These are phyloP conservation scores for Hirsutella minnesotensis DNA, from an alignment of 2,329 filamentous ascomycete genomes.

Conservation along the genomic window DNA sequence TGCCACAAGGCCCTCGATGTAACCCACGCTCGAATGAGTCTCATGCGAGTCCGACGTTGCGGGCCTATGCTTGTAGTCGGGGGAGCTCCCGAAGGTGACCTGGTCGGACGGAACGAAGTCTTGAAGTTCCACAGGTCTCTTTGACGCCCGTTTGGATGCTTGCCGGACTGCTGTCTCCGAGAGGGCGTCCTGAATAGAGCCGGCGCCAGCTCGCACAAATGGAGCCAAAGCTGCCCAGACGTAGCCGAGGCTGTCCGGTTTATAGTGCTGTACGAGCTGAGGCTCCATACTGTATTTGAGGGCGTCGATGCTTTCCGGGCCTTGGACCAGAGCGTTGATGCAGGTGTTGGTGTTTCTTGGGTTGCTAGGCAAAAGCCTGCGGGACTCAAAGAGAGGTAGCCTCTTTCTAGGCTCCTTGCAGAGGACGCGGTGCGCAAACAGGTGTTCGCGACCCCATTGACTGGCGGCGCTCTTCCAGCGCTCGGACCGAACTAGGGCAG, in stretches of 20 bases:
- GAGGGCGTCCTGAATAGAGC: too few species aligned
- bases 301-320: neutral
- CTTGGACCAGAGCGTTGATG: neutral
- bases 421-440: constrained; percentile 3
- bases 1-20: neutral
- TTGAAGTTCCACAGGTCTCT: neutral
- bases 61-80: neutral
- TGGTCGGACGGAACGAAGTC: neutral
- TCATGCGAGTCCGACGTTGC: neutral
- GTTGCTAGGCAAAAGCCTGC: neutral
- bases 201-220: neutral
- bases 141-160: neutral
- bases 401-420: constrained; percentile 1
- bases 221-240: neutral
- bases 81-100: neutral
- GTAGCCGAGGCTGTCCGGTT: constrained; percentile 1
- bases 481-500: neutral
- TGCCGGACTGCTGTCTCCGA: neutral
- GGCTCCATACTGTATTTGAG: neutral
- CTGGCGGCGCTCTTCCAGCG: constrained; percentile 1
- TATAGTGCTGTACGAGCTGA: neutral
- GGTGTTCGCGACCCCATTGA: constrained; percentile 1
- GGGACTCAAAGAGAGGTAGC: neutral
- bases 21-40: constrained; percentile 1
- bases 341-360: neutral